Evolutionary conservation across 768 basidiomycete species (phyloP).

Genomic region (Collybia sordida): DNA sequence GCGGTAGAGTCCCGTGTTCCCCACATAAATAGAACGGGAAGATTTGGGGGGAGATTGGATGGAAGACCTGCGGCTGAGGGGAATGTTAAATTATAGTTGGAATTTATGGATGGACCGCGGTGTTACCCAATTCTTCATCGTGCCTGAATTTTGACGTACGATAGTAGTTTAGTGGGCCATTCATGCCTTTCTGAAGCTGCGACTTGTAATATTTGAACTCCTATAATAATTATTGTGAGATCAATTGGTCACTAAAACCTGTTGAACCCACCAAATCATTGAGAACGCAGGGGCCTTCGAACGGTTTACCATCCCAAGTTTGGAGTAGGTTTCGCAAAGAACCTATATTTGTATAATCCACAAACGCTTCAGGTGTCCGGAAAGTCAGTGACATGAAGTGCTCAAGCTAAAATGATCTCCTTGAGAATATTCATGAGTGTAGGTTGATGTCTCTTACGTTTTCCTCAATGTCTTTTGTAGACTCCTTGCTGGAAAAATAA

Average conservation of each 20-base stretch:
- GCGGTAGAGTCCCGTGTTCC: constrained; percentile 56
- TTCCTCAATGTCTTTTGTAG: constrained; percentile 54
- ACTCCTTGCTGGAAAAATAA: constrained; percentile 55
- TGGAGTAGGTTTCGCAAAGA: constrained; percentile 24
- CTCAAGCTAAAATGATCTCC: constrained; percentile 30
- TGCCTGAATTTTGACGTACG: constrained; percentile 59
- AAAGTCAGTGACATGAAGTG: constrained; percentile 33
- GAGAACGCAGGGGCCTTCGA: constrained; percentile 19
- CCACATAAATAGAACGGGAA: constrained; percentile 63
- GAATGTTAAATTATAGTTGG: constrained; percentile 1
- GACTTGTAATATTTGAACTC: constrained; percentile 55
- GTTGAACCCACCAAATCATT: constrained; percentile 21
- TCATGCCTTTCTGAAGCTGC: constrained; percentile 52
- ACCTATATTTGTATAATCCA: constrained; percentile 22
- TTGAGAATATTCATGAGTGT: background rate
- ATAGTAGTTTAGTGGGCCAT: constrained; percentile 78
- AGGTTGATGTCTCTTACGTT: constrained; percentile 38
- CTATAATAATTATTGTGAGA: constrained; percentile 27
- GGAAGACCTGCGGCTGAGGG: constrained; percentile 42
- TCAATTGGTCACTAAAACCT: background rate
- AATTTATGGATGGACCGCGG: constrained; percentile 1
- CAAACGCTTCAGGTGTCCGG: constrained; percentile 12
- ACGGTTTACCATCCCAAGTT: constrained; percentile 5
- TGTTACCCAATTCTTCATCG: constrained; percentile 59
- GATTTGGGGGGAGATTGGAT: constrained; percentile 38